Evolutionary conservation across 768 basidiomycete species (phyloP).

Genomic region (Boletus vermiculosoides): DNA sequence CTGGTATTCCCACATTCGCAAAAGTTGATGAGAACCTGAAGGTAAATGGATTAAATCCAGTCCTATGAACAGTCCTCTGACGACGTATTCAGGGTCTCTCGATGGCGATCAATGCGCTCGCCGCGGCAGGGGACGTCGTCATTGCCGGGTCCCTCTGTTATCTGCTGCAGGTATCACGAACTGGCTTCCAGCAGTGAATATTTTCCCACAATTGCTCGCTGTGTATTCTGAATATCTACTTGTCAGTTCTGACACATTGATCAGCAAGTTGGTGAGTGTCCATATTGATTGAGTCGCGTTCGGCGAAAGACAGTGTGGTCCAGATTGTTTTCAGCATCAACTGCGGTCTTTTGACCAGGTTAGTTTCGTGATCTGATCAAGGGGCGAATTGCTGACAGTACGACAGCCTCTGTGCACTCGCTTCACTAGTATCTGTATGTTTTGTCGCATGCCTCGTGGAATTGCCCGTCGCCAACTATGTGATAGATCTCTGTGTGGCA

Average conservation of each 20-base stretch:
- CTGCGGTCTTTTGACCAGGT: constrained; percentile 30
- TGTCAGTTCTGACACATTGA: not conserved
- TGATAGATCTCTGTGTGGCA: constrained; percentile 46
- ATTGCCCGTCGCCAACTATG: not conserved
- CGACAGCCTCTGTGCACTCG: constrained; percentile 47
- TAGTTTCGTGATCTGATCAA: not conserved
- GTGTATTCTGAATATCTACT: not conserved
- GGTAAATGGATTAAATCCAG: not conserved
- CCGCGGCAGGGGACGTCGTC: not conserved
- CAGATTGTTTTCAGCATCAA: constrained; percentile 53
- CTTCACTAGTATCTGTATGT: constrained; percentile 49
- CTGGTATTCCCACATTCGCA: not conserved
- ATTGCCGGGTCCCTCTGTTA: not conserved
- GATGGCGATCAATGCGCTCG: not conserved
- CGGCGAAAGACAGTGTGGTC: not conserved
- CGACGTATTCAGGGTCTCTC: not conserved
- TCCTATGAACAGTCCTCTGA: not conserved
- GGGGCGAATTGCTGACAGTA: not conserved
- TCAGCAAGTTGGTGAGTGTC: not conserved
- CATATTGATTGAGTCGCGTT: not conserved
- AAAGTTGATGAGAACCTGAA: not conserved
- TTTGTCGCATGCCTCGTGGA: not conserved
- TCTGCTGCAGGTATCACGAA: not conserved
- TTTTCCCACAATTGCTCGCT: not conserved
- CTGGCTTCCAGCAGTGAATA: not conserved